Conservation (phyloP, 179 eudicot genomes). For the Dionaea muscipula region DNA sequence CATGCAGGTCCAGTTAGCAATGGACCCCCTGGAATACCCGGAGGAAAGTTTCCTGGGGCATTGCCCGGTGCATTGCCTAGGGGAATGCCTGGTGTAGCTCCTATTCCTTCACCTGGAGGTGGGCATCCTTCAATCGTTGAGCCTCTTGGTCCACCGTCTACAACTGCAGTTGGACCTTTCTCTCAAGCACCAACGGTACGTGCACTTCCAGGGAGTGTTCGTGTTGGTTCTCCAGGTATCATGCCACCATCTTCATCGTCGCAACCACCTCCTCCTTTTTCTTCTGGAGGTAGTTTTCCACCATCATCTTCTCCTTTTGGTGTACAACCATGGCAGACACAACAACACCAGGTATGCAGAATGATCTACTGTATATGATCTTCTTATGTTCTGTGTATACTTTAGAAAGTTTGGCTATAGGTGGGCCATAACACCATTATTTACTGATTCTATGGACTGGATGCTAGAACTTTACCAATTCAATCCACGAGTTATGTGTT, state of each 20-base stretch:
- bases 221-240: slow-evolving; percentile 24
- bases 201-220: slow-evolving; percentile 33
- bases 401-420: too few relatives aligned
- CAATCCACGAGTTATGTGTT: too few relatives aligned
- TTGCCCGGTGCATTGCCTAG: slow-evolving; percentile 18
- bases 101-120: slow-evolving; percentile 30
- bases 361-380: not conserved
- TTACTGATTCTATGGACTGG: too few relatives aligned
- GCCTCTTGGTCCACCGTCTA: slow-evolving; percentile 26
- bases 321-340: slow-evolving; percentile 59
- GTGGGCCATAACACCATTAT: too few relatives aligned
- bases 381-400: too few relatives aligned
- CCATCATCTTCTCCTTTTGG: slow-evolving; percentile 48
- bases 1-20: slow-evolving; percentile 35
- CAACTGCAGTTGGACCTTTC: slow-evolving; percentile 29
- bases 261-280: slow-evolving; percentile 29
- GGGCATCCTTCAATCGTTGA: slow-evolving; percentile 30
- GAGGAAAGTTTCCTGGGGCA: slow-evolving; percentile 44
- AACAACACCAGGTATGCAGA: slow-evolving; percentile 45
- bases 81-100: slow-evolving; percentile 3
- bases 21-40: slow-evolving; percentile 48
- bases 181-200: slow-evolving; percentile 38
- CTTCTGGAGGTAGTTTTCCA: slow-evolving; percentile 31
- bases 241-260: slow-evolving; percentile 29
- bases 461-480: too few relatives aligned